Conservation (phyloP, 1,284 basidiomycete genomes). For the Ustilago sp. region DNA sequence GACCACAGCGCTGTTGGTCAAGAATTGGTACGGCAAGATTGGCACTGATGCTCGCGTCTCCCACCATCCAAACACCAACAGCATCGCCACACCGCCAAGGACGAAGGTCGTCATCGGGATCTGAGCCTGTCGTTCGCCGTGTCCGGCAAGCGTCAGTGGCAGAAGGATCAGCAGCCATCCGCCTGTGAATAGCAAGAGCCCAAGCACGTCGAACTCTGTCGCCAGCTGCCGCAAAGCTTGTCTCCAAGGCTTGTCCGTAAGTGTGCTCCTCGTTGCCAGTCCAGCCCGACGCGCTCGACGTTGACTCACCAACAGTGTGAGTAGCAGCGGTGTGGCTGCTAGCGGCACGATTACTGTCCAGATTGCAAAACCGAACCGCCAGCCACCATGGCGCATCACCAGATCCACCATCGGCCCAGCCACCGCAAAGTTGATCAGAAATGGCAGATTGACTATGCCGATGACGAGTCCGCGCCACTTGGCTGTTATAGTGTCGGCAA, state of each 20-base stretch:
- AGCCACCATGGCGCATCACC: constrained; percentile 73
- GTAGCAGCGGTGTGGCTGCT: constrained; percentile 61
- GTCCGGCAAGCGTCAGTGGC: constrained; percentile 75
- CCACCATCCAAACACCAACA: constrained; percentile 71
- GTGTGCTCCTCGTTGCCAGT: constrained; percentile 37
- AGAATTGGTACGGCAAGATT: constrained; percentile 71
- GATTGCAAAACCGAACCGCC: constrained; percentile 82
- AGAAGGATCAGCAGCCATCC: constrained; percentile 75
- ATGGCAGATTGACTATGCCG: constrained; percentile 75
- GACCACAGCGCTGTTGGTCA: constrained; percentile 68
- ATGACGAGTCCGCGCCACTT: constrained; percentile 81
- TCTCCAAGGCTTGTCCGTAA: constrained; percentile 41
- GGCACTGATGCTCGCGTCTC: constrained; percentile 71
- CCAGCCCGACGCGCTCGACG: constrained; percentile 54
- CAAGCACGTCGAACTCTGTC: constrained; percentile 76
- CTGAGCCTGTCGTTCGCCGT: constrained; percentile 42
- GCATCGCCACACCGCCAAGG: constrained; percentile 70
- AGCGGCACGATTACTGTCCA: constrained; percentile 63
- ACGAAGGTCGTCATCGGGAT: constrained; percentile 47
- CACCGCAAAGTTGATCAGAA: constrained; percentile 74
- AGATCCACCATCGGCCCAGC: constrained; percentile 78
- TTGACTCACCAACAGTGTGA: constrained; percentile 63
- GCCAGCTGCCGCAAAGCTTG: constrained; percentile 44
- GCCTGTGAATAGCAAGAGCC: constrained; percentile 77
- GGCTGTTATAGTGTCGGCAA: constrained; percentile 82